These are phyloP conservation scores for Fusarium solani-melongenae DNA, from an alignment of 2,329 filamentous ascomycete species.

Conservation along the genomic window DNA sequence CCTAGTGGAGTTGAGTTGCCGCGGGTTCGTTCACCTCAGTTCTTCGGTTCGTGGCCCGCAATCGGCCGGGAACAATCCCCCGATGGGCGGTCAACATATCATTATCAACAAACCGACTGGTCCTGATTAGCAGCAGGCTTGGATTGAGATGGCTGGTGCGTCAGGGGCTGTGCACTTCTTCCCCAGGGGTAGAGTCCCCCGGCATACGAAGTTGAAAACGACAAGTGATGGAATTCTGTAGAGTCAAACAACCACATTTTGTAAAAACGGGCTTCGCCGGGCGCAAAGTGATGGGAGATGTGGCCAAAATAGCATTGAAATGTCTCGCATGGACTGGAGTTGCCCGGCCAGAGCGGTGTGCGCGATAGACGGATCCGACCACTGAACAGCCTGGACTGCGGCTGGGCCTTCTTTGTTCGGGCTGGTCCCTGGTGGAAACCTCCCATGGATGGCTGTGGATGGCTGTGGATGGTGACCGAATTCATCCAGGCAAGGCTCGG, in stretches of 20 bases:
- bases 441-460: constrained; percentile 27
- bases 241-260: not conserved
- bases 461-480: constrained; percentile 29
- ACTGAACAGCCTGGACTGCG: not conserved
- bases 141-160: not conserved
- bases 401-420: not conserved
- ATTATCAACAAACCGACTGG: not conserved
- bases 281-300: not conserved
- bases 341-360: not conserved
- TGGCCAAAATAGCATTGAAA: not conserved
- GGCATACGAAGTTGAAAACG: not conserved
- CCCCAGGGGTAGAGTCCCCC: not conserved
- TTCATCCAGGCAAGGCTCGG: constrained; percentile 5
- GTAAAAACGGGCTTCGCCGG: not conserved
- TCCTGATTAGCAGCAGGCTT: not conserved
- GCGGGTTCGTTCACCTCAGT: not conserved
- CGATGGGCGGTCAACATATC: not conserved
- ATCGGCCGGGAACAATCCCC: not conserved
- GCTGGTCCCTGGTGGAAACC: constrained; percentile 2
- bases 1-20: not conserved
- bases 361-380: not conserved
- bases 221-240: not conserved
- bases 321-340: not conserved
- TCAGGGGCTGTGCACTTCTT: not conserved
- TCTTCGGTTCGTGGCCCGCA: not conserved